These are phyloP conservation scores for Komagataea norvegica DNA, from an alignment of 1,139 yeast genomes.

Conservation along the genomic window DNA sequence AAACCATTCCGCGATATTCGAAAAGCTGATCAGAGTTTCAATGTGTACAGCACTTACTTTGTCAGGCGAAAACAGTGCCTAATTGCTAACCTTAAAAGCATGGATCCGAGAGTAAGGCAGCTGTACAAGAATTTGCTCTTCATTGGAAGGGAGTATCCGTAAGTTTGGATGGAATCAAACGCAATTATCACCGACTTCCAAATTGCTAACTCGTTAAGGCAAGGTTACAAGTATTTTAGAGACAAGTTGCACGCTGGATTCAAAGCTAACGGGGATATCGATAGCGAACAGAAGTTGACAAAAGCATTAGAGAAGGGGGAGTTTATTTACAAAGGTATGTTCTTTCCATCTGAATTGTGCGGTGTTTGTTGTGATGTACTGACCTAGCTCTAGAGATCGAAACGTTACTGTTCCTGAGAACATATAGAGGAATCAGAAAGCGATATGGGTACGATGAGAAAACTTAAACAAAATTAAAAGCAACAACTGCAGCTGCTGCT, in stretches of 20 bases:
- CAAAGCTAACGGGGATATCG: conserved; percentile 20
- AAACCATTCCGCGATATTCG: too few species aligned
- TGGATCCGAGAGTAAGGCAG: conserved; percentile 34
- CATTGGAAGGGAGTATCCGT: conserved; percentile 38
- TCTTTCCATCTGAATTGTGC: too few species aligned
- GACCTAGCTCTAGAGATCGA: conserved; percentile 31
- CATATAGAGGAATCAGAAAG: conserved; percentile 35
- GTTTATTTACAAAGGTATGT: conserved; percentile 27
- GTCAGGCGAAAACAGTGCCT: too few species aligned
- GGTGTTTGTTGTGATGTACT: too few species aligned
- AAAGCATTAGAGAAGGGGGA: conserved; percentile 33
- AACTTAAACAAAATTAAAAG: too few species aligned
- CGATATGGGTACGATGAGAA: conserved; percentile 23
- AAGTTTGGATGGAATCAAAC: conserved; percentile 25
- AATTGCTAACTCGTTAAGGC: conserved; percentile 2
- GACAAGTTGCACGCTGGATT: conserved; percentile 24
- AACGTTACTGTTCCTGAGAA: conserved; percentile 30
- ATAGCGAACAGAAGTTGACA: conserved; percentile 23
- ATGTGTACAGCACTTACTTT: neutral
- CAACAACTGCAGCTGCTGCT: neutral
- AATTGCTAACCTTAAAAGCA: too few species aligned
- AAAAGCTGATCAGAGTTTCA: too few species aligned
- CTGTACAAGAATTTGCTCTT: conserved; percentile 32
- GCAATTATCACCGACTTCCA: neutral
- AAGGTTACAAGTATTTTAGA: conserved; percentile 20